phyloP scores from a whole-genome alignment of 2,329 filamentous ascomycete species.

The Simplicillium aogashimaense region DNA sequence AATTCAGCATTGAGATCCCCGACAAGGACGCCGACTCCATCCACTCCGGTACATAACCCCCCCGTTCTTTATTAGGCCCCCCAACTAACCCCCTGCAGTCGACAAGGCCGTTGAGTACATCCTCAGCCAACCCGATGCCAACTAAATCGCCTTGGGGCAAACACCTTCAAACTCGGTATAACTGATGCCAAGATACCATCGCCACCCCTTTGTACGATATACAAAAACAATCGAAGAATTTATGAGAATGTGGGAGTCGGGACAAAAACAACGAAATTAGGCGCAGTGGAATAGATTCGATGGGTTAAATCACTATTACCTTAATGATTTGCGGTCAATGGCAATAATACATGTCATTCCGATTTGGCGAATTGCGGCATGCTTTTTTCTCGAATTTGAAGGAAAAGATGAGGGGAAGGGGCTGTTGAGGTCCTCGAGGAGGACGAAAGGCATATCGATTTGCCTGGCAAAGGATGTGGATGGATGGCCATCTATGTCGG shows the following conservation, averaged over 20 bases:
- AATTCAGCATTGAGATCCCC: constrained; percentile 88
- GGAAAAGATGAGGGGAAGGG: neutral
- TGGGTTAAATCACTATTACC: no score
- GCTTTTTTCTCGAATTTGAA: neutral
- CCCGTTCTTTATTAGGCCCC: neutral
- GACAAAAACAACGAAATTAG: no score
- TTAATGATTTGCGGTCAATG: no score
- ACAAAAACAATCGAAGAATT: no score
- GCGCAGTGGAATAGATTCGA: no score
- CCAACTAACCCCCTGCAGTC: constrained; percentile 40
- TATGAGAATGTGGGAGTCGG: no score
- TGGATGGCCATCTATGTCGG: no score
- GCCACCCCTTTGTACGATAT: no score
- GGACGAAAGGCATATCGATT: neutral
- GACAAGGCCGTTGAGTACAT: constrained; percentile 95
- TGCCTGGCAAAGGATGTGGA: no score
- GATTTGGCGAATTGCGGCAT: neutral
- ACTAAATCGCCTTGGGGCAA: constrained; percentile 29
- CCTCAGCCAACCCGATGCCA: constrained; percentile 82
- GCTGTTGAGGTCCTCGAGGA: no score
- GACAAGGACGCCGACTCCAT: constrained; percentile 94
- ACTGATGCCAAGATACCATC: no score
- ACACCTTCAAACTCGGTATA: neutral
- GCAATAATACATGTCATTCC: no score
- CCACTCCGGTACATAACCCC: constrained; percentile 67